phyloP scores from a whole-genome alignment of 805 yeast genomes.

The Zygosaccharomyces gambellarensis region DNA sequence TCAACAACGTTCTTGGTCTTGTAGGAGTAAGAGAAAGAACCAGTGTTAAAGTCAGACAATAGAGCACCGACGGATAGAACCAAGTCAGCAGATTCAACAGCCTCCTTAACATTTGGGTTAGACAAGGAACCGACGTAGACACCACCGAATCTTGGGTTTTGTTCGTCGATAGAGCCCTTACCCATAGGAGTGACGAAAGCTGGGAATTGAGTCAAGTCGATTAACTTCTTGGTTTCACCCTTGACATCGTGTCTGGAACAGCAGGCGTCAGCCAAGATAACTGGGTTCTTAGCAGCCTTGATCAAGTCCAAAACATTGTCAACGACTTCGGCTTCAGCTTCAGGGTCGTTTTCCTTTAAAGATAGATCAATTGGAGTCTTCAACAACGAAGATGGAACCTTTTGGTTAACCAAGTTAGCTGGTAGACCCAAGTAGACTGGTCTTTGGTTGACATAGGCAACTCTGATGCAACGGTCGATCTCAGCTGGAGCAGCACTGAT shows the following conservation, averaged over 20 bases:
- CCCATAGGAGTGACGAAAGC: conserved; percentile 89
- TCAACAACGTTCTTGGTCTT: conserved; percentile 70
- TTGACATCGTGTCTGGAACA: conserved; percentile 70
- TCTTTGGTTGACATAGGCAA: conserved; percentile 66
- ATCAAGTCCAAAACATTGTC: conserved; percentile 50
- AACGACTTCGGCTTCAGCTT: conserved; percentile 60
- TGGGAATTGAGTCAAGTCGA: conserved; percentile 68
- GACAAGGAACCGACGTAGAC: conserved; percentile 82
- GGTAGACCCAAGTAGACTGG: conserved; percentile 83
- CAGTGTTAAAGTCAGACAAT: conserved; percentile 85
- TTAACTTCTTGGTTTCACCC: conserved; percentile 57
- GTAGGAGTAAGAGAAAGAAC: conserved; percentile 74
- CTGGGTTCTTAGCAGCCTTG: conserved; percentile 57
- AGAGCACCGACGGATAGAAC: conserved; percentile 76
- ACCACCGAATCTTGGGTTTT: conserved; percentile 71
- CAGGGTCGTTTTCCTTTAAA: conserved; percentile 53
- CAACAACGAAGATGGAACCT: conserved; percentile 53
- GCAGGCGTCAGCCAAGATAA: conserved; percentile 82
- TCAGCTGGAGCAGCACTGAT: conserved; percentile 60
- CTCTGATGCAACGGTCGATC: conserved; percentile 69
- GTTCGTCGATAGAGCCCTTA: conserved; percentile 72
- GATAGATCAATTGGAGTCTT: conserved; percentile 61
- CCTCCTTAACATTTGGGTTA: conserved; percentile 61
- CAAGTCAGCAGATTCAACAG: conserved; percentile 71
- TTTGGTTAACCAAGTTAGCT: conserved; percentile 68